Conservation (phyloP, 75 land plant species). For the Ceratopteris richardii region DNA sequence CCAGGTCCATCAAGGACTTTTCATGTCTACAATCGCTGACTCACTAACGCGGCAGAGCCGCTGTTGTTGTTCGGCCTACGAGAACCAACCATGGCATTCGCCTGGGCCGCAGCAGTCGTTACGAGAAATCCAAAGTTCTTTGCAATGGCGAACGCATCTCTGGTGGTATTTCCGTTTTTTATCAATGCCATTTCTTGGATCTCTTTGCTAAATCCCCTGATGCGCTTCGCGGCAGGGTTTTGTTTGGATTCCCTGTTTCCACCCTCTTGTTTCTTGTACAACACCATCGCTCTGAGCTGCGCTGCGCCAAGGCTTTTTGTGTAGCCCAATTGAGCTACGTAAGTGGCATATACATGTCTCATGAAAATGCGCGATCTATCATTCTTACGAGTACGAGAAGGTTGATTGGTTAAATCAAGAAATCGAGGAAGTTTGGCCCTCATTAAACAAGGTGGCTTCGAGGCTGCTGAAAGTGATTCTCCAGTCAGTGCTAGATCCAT, state of each 20-base stretch:
- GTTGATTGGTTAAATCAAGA: slow-evolving; percentile 30
- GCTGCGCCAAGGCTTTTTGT: background rate
- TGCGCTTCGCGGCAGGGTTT: background rate
- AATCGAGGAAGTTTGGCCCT: slow-evolving; percentile 31
- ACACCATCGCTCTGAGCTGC: slow-evolving; percentile 5
- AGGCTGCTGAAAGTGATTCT: slow-evolving; percentile 15
- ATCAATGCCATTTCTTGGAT: background rate
- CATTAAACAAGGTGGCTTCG: too few species aligned
- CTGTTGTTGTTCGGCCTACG: too few species aligned
- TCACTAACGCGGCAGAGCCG: too few species aligned
- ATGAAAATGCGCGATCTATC: background rate
- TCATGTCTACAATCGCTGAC: too few species aligned
- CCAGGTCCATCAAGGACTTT: too few species aligned
- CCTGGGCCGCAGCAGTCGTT: too few species aligned
- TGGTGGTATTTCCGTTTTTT: background rate
- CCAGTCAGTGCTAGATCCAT: too few species aligned
- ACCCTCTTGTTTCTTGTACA: background rate
- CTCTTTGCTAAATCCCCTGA: background rate
- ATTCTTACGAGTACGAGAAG: slow-evolving; percentile 7
- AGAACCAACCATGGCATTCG: too few species aligned
- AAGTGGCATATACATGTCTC: background rate
- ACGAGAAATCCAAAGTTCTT: too few species aligned
- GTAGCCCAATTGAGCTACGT: background rate
- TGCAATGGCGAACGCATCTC: too few species aligned
- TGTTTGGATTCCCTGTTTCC: background rate